Evolutionary conservation across 768 basidiomycete genomes (phyloP).

Genomic region (Artomyces pyxidatus): DNA sequence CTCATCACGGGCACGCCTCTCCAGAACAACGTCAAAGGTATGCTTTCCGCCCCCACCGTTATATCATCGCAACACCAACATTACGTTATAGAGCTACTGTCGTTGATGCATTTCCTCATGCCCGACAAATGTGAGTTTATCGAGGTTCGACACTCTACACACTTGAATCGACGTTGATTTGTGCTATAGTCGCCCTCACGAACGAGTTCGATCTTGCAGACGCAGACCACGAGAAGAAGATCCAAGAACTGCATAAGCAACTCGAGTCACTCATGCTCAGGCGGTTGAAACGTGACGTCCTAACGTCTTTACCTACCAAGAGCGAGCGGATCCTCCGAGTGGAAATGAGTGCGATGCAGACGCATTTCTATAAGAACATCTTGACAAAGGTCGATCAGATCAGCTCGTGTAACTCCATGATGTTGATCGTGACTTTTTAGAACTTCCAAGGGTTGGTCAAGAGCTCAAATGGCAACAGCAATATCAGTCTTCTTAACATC

Average conservation of each 20-base stretch:
- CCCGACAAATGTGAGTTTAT: conserved; percentile 84
- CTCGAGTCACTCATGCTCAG: conserved; percentile 92
- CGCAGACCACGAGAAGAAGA: conserved; percentile 87
- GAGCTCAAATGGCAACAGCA: conserved; percentile 80
- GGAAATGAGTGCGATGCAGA: conserved; percentile 95
- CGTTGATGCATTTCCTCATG: conserved; percentile 99
- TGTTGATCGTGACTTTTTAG: conserved; percentile 30
- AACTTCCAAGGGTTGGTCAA: conserved; percentile 92
- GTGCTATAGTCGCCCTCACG: conserved; percentile 66
- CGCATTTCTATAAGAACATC: conserved; percentile 98
- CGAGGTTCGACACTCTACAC: not conserved
- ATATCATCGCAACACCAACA: conserved; percentile 9
- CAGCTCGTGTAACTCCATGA: not conserved
- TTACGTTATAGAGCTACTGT: conserved; percentile 64
- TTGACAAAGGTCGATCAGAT: conserved; percentile 65
- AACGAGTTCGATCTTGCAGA: conserved; percentile 96
- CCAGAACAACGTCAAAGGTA: conserved; percentile 98
- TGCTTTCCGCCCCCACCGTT: conserved; percentile 16
- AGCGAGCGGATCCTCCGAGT: conserved; percentile 96
- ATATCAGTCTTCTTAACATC: conserved; percentile 94
- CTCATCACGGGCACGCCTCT: conserved; percentile 97
- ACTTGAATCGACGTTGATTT: not conserved
- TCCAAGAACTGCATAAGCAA: conserved; percentile 91
- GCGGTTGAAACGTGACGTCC: conserved; percentile 90
- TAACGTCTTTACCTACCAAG: conserved; percentile 94